A percentile compares a stretch with the other conserved stretches of the same genome.
phyloP scores from a whole-genome alignment of 2,329 filamentous ascomycete species.

The Tympanopsis confertula region DNA sequence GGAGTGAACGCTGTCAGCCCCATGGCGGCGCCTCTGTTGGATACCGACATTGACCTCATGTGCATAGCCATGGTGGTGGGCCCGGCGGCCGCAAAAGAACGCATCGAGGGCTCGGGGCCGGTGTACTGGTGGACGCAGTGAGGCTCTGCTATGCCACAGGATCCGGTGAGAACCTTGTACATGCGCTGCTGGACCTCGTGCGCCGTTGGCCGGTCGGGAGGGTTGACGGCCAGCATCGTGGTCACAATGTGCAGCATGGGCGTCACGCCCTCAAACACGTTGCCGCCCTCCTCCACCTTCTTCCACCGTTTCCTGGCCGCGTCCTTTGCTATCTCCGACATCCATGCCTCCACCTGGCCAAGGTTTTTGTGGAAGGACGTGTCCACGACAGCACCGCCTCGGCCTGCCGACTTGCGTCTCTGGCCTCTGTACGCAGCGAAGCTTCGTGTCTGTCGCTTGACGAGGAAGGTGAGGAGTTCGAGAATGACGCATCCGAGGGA shows the following conservation, averaged over 20 bases:
- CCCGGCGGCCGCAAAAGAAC: too few relatives aligned
- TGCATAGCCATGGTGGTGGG: too few relatives aligned
- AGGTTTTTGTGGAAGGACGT: slow-evolving; percentile 64
- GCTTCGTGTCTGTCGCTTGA: slow-evolving; percentile 55
- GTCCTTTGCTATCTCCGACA: slow-evolving; percentile 47
- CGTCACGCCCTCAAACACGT: slow-evolving; percentile 35
- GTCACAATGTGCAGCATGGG: slow-evolving; percentile 39
- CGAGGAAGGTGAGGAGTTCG: slow-evolving; percentile 57
- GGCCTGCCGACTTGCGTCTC: slow-evolving; percentile 46
- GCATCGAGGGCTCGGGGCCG: too few relatives aligned
- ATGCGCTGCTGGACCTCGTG: slow-evolving; percentile 37
- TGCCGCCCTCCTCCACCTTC: slow-evolving; percentile 26
- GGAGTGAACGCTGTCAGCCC: too few relatives aligned
- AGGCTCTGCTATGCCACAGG: slow-evolving; percentile 33
- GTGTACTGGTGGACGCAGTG: slow-evolving; percentile 44
- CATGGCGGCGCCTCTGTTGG: too few relatives aligned
- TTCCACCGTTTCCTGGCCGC: slow-evolving; percentile 26
- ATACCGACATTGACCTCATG: too few relatives aligned
- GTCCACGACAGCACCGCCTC: slow-evolving; percentile 52
- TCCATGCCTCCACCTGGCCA: slow-evolving; percentile 59
- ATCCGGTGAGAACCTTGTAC: slow-evolving; percentile 37
- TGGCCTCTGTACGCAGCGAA: slow-evolving; percentile 57
- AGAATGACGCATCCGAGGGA: slow-evolving; percentile 63
- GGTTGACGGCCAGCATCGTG: slow-evolving; percentile 39
- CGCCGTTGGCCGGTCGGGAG: slow-evolving; percentile 39